Percentiles rank a stretch among this genome's conserved stretches.
These are phyloP conservation scores for Suillus discolor DNA, from an alignment of 768 basidiomycete species.

Conservation along the genomic window DNA sequence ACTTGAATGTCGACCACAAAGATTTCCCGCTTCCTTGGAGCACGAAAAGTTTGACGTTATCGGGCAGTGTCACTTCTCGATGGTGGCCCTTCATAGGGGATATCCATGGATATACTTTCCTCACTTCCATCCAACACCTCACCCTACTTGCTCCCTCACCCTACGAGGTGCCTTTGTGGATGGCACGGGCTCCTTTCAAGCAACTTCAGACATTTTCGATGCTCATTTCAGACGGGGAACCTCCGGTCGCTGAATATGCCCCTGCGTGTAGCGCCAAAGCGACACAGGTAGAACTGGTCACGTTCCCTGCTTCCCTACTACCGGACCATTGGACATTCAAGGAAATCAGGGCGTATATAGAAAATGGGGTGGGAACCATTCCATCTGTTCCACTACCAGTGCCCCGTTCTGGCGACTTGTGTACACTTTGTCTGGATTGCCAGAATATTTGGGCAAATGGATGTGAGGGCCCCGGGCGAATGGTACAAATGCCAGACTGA, in stretches of 20 bases:
- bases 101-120: slow-evolving; percentile 33
- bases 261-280: not conserved
- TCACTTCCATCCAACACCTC: slow-evolving; percentile 39
- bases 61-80: slow-evolving; percentile 23
- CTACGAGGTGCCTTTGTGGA: slow-evolving; percentile 19
- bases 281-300: not conserved
- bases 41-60: slow-evolving; percentile 31
- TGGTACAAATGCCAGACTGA: not conserved
- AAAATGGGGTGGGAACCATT: not conserved
- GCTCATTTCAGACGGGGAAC: not conserved
- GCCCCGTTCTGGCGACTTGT: not conserved
- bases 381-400: not conserved
- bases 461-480: not conserved
- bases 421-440: not conserved
- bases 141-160: slow-evolving; percentile 23
- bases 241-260: not conserved
- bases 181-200: slow-evolving; percentile 26
- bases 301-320: not conserved
- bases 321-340: no score
- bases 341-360: not conserved
- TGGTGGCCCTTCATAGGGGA: slow-evolving; percentile 39
- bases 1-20: not conserved
- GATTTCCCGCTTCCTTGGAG: slow-evolving; percentile 30
- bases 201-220: slow-evolving; percentile 20
- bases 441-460: not conserved